These are phyloP conservation scores for Dictyophora rubrovolvata DNA, from an alignment of 768 basidiomycete species.

Conservation along the genomic window DNA sequence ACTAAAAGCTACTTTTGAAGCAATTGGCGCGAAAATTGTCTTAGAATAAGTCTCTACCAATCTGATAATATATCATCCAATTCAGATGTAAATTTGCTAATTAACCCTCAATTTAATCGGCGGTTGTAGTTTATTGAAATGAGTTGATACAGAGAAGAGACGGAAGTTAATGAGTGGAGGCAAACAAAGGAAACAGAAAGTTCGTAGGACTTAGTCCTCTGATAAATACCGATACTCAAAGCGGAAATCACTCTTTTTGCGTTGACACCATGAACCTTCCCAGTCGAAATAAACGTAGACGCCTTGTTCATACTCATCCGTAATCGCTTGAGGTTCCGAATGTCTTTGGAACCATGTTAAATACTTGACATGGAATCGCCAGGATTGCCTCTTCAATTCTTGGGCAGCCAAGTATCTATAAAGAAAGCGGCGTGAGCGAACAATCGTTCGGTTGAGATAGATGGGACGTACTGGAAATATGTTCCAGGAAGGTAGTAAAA, in stretches of 20 bases:
- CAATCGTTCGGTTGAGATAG: neutral
- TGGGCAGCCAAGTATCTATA: conserved; percentile 86
- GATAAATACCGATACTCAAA: conserved; percentile 94
- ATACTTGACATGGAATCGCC: conserved; percentile 99
- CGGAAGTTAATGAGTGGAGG: conserved; percentile 11
- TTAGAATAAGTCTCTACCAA: conserved; percentile 49
- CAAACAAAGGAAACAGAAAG: neutral
- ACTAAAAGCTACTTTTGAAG: conserved; percentile 82
- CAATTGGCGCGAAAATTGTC: conserved; percentile 76
- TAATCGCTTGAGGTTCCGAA: conserved; percentile 95
- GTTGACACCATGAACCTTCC: conserved; percentile 98
- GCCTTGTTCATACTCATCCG: conserved; percentile 98
- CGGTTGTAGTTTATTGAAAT: conserved; percentile 10
- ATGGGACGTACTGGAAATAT: conserved; percentile 78
- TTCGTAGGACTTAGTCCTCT: conserved; percentile 52
- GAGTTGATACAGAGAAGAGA: conserved; percentile 11
- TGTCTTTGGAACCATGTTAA: conserved; percentile 99
- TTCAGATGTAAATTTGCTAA: neutral
- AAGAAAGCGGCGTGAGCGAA: neutral
- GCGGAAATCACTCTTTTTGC: conserved; percentile 96
- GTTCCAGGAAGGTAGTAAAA: conserved; percentile 98
- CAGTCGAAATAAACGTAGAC: conserved; percentile 99
- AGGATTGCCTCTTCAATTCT: conserved; percentile 93
- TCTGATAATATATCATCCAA: neutral
- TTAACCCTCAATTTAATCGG: neutral